phyloP scores from a whole-genome alignment of 352 stramenopile species.

The Plasmopara viticola region DNA sequence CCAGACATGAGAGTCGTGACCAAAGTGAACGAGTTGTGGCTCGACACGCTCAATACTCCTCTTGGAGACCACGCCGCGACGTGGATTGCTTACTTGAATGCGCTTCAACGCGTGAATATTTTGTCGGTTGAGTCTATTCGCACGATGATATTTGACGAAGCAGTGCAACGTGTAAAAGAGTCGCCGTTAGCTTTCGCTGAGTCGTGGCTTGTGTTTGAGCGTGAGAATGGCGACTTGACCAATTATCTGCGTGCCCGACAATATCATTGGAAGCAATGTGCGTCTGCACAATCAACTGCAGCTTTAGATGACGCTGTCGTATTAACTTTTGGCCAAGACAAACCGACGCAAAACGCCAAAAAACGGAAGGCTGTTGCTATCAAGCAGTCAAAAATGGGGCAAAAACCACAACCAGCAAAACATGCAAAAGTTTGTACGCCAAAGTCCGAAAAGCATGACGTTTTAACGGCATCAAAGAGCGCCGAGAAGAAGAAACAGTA shows the following conservation, averaged over 20 bases:
- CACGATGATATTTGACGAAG: slow-evolving; percentile 33
- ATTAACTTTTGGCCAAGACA: slow-evolving; percentile 5
- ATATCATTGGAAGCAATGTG: slow-evolving; percentile 22
- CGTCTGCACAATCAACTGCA: slow-evolving; percentile 2
- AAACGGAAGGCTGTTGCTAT: slow-evolving; percentile 14
- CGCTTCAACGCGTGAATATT: slow-evolving; percentile 20
- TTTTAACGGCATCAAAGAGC: not conserved
- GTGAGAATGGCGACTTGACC: slow-evolving; percentile 37
- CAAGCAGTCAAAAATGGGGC: slow-evolving; percentile 6
- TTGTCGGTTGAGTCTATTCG: slow-evolving; percentile 24
- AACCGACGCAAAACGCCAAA: slow-evolving; percentile 14
- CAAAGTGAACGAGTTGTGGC: slow-evolving; percentile 34
- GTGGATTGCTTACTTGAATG: slow-evolving; percentile 48
- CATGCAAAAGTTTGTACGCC: slow-evolving; percentile 15
- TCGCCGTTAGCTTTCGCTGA: slow-evolving; percentile 28
- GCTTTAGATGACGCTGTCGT: not conserved
- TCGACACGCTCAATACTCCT: slow-evolving; percentile 9
- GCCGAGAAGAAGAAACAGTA: slow-evolving; percentile 29
- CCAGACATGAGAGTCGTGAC: slow-evolving; percentile 7
- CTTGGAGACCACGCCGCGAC: slow-evolving; percentile 26
- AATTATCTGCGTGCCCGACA: slow-evolving; percentile 29
- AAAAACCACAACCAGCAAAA: slow-evolving; percentile 17
- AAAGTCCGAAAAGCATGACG: slow-evolving; percentile 4
- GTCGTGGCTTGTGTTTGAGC: slow-evolving; percentile 44
- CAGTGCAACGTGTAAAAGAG: slow-evolving; percentile 30